These are phyloP conservation scores for Xylariomycetidae sp. DNA, from an alignment of 2,329 filamentous ascomycete genomes.

Conservation along the genomic window DNA sequence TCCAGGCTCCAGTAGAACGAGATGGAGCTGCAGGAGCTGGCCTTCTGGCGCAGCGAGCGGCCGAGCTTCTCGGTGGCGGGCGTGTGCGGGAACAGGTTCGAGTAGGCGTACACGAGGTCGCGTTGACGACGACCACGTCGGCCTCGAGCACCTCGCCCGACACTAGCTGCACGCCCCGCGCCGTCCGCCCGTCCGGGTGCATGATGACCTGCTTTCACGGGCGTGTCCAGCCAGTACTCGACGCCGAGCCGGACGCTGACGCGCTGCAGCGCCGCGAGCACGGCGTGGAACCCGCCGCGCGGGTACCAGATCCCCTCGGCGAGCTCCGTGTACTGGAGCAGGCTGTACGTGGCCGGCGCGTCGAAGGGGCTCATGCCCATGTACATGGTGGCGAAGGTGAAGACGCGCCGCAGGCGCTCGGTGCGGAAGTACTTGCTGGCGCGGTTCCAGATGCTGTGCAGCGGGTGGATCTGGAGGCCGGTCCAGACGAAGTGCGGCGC, in stretches of 20 bases:
- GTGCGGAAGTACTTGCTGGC: constrained; percentile 65
- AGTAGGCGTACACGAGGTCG: constrained; percentile 74
- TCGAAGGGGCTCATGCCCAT: constrained; percentile 78
- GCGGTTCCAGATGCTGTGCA: constrained; percentile 65
- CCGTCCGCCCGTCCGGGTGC: constrained; percentile 44
- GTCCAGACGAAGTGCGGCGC: constrained; percentile 54
- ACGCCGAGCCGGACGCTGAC: constrained; percentile 60
- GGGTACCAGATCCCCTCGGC: constrained; percentile 76
- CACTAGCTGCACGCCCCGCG: constrained; percentile 55
- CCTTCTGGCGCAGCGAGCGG: constrained; percentile 38
- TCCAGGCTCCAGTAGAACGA: constrained; percentile 73
- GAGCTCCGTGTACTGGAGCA: constrained; percentile 71
- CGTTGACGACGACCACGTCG: constrained; percentile 66
- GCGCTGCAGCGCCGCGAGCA: constrained; percentile 59
- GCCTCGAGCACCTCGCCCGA: constrained; percentile 55
- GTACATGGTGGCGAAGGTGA: constrained; percentile 78
- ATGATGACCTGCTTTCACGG: constrained; percentile 54
- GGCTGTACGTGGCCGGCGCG: constrained; percentile 67
- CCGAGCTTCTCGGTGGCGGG: constrained; percentile 26
- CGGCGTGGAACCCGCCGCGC: constrained; percentile 63
- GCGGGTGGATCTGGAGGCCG: constrained; percentile 60
- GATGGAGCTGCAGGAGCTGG: constrained; percentile 66
- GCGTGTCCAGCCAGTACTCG: constrained; percentile 54
- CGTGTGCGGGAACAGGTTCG: constrained; percentile 57
- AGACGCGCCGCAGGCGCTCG: constrained; percentile 63